Evolutionary conservation across 2,329 filamentous ascomycete genomes (phyloP), one percentile per base, ranked within the genome.

Genomic region (Cladosporium sp.): DNA sequence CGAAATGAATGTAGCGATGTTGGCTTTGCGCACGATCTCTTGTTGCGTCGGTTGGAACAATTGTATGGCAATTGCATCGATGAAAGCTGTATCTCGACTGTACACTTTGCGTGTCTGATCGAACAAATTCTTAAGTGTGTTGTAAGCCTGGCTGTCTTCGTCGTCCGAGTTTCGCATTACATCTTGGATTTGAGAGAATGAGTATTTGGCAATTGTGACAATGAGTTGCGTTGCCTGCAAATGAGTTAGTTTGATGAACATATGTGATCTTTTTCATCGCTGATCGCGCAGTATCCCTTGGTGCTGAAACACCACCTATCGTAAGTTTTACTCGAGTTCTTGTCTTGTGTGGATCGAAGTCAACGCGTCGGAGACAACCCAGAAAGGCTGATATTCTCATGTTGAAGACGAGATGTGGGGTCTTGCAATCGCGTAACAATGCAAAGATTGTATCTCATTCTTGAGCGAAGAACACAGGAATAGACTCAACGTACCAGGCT

Each of bases 101-200:
- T 86, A 86, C 2, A 86, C 78, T 60, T 83, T 80, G 61, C 85
- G 84, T 0, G 82, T 84, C 61, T 85, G 82, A 59, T 85, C 82
- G 62, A 87, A 87, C 7, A 86, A 74, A 4, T 80, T 82, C 63
- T 83, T 83, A 67, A 86, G 75, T 1, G 81, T 83, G 3, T 78
- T 76, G 69, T 86, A 87, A n/a, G 83, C 81, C 67, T 86, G 81
- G 8, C 82, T 82, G 20, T 70, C 67, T 55, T 70, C 67, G 34
- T 61, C 60, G 25, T 68, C 65, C 10, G 36, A 51, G 24, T 47
- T 39, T 48, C 78, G 80, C 32, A 84, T 79, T 59, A 85, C 80
- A 28, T 78, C 76, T 48, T 83, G 77, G 35, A 83, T 81, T 53
- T 85, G 80, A 54, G 78, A 74, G 56, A 81, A 83, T 42, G 76